Base-by-base conservation (phyloP, 495 filamentous ascomycete genomes). In the Aspergillus steynii region DNA sequence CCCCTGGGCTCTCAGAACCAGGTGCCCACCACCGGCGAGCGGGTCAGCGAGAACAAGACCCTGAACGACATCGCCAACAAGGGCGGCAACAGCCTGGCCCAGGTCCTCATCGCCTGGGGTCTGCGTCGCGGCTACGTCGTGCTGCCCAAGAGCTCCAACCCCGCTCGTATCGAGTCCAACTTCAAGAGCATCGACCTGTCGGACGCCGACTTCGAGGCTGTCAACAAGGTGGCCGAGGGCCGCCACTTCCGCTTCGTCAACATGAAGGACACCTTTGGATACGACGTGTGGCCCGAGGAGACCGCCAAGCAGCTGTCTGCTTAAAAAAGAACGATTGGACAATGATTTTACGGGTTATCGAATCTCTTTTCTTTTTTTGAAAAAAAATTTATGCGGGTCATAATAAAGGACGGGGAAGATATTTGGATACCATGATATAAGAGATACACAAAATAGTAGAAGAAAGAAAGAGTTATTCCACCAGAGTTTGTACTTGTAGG, bases 251-350 rank as follows among this genome's bases (percentile, higher is more conserved):
- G 89, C 58, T 91, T 92, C 69, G 88, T 92, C 47, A 90, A 92
- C 74, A 91, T 91, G 88, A 91, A 89, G 78, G 87, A 92, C 57
- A 83, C 81, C 55, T 85, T 86, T 67, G 85, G 80, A 14, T 85
- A 83, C 63, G 73, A 80, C 50, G 73, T 79, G 31, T 81, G 78
- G 78, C 76, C 77, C 29, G 72, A 80, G 68, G 78, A 81, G 76
- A 73, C 74, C 42, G 74, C 72, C 42, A 71, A 70, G 68, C 65
- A 76, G 53, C 50, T 76, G 47, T 79, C 74, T 56, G 71, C 71
- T 55, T 78, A 70, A 65, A 50, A 31, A 34, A 9, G 25, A 27
- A 25, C 29, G 15, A 10, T 32, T 15, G 31, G 5, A 14, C 48
- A n/a, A 25, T 15, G 7, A 48, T 10, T 28, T 29, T n/a, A 29